Evolutionary conservation across 1,284 basidiomycete species (phyloP).

Genomic region (Cryptococcus sp.): DNA sequence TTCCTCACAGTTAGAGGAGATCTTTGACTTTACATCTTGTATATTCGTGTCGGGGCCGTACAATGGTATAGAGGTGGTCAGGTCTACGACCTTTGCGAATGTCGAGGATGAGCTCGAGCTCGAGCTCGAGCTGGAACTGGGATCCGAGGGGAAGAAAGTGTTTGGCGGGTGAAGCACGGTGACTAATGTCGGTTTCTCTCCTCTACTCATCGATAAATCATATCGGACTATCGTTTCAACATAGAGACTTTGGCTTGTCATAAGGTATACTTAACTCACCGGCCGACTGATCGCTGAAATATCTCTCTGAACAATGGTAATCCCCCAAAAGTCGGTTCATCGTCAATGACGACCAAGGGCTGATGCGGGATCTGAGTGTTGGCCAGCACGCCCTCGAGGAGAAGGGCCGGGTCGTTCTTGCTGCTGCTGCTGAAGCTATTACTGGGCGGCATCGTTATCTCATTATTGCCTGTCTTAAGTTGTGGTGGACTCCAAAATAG

Average conservation of each 20-base stretch:
- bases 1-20: conserved; percentile 19
- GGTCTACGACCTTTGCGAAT: conserved; percentile 20
- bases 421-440: no score
- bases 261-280: conserved; percentile 17
- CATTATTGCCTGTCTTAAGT: no score
- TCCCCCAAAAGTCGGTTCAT: conserved; percentile 28
- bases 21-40: no score
- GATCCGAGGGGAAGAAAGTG: conserved; percentile 3
- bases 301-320: conserved; percentile 31
- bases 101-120: conserved; percentile 2
- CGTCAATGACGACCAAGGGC: conserved; percentile 40
- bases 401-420: background rate
- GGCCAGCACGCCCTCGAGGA: conserved; percentile 35
- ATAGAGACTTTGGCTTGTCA: no score
- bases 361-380: conserved; percentile 45
- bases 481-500: no score
- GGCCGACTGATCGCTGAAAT: conserved; percentile 17
- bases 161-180: conserved; percentile 24
- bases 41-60: conserved; percentile 5
- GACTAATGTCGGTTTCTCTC: conserved; percentile 19
- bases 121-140: background rate
- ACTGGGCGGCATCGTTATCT: no score
- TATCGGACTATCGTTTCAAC: background rate
- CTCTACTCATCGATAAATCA: conserved; percentile 5
- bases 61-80: conserved; percentile 28